Base-by-base conservation (phyloP, 192 early-diverging fungal genomes). In the Backusella liffmaniae region DNA sequence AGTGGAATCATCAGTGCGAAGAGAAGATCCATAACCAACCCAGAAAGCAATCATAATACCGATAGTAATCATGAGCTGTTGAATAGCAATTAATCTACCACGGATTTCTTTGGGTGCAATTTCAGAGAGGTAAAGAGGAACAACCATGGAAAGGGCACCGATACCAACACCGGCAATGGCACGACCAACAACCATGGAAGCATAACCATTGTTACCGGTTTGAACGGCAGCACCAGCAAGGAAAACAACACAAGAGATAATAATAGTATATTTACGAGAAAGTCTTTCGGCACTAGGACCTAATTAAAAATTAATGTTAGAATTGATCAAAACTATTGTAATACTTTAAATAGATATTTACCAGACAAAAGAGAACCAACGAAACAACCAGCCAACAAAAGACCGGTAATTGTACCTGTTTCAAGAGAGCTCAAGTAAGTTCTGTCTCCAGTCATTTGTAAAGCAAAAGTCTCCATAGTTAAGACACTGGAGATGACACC, bases 31-130 rank as follows among this genome's bases (percentile, higher is more conserved):
- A 74, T 49, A 42, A 68, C 44, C 73, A 34, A 77, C 67, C 71
- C 88, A 85, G 79, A 87, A 91, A 37, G 90, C 85, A 30, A 93
- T 81, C 59, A 89, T 80, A 70, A 91, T 89, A 51, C 92, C 96
- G 85, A 94, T 91, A 66, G 96, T 97, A 79, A 98, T 96, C 73
- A 94, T 92, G 82, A 95, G 90, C 77, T 98, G 96, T 81, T 96
- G 93, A 39, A 97, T 83, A 26, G 93, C 89, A 56, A 94, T 90
- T 12, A 96, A 86, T 26, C 93, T 90, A 62, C 95, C 95, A 79
- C 95, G 93, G 75, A 96, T 93, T n/a, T 86, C 78, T 62, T 93
- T 84, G 21, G 92, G 92, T 6, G 95, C 90, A 13, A 94, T 88
- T 76, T 96, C 95, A 21, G 93, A 91, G 70, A 56, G 36, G 16